Evolutionary conservation across 78 protist species (phyloP).

Genomic region (Trichosphaerium sp.): DNA sequence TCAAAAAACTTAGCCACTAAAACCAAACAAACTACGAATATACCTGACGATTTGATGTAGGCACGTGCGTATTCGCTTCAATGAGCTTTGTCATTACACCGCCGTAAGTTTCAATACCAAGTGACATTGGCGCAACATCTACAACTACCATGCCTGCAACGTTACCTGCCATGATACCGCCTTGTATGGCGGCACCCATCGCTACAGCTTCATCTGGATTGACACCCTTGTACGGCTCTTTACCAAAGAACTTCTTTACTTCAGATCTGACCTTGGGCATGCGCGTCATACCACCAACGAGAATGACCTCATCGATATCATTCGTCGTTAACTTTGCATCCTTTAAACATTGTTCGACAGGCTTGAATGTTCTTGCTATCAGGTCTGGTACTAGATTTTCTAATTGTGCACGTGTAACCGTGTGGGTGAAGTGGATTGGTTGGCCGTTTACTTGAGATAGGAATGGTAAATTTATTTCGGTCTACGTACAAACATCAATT

Average conservation of each 20-base stretch:
- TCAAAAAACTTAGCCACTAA: too few relatives aligned
- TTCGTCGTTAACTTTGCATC: slow-evolving; percentile 76
- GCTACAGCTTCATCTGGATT: slow-evolving; percentile 99
- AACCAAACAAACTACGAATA: not conserved
- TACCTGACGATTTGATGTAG: slow-evolving; percentile 76
- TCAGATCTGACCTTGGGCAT: slow-evolving; percentile 90
- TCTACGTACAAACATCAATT: too few relatives aligned
- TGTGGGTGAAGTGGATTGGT: slow-evolving; percentile 87
- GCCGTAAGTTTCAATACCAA: slow-evolving; percentile 74
- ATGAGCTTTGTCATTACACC: slow-evolving; percentile 79
- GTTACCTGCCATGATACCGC: slow-evolving; percentile 89
- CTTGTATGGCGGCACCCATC: slow-evolving; percentile 99
- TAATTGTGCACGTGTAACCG: slow-evolving; percentile 73
- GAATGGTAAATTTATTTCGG: slow-evolving; percentile 95
- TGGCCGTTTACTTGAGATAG: slow-evolving; percentile 91
- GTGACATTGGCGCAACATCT: slow-evolving; percentile 75
- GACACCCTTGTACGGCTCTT: slow-evolving; percentile 90
- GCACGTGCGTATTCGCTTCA: slow-evolving; percentile 85
- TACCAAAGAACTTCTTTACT: slow-evolving; percentile 69
- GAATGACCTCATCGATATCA: slow-evolving; percentile 90
- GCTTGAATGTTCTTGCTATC: slow-evolving; percentile 73
- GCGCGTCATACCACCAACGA: slow-evolving; percentile 98
- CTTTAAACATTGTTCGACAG: slow-evolving; percentile 81
- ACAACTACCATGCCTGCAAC: slow-evolving; percentile 36
- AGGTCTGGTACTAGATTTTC: slow-evolving; percentile 74